Evolutionary conservation across 345 rosid genomes (phyloP).

Genomic region (Reutealis trisperma): DNA sequence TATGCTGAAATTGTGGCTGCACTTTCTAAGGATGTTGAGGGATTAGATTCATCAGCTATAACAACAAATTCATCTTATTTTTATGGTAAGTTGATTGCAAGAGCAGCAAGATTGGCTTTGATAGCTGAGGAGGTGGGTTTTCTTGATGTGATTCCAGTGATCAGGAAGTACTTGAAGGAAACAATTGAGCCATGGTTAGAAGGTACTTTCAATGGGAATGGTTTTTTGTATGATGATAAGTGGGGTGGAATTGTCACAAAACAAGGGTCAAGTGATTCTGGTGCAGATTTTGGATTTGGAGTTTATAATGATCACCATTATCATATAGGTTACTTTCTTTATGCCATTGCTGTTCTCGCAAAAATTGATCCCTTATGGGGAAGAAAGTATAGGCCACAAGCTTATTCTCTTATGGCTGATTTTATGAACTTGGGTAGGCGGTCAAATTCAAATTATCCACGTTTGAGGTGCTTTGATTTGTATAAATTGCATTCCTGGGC

Average conservation of each 20-base stretch:
- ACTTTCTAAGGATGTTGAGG: slow-evolving; percentile 64
- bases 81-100: slow-evolving; percentile 76
- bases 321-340: slow-evolving; percentile 87
- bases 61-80: slow-evolving; percentile 67
- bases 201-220: slow-evolving; percentile 70
- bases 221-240: slow-evolving; percentile 70
- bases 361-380: slow-evolving; percentile 92
- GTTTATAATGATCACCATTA: slow-evolving; percentile 78
- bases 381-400: slow-evolving; percentile 71
- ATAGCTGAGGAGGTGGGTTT: slow-evolving; percentile 78
- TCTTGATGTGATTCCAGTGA: slow-evolving; percentile 63
- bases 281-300: slow-evolving; percentile 90
- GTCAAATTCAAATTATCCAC: slow-evolving; percentile 56
- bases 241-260: slow-evolving; percentile 90
- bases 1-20: slow-evolving; percentile 61
- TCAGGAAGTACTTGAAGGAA: slow-evolving; percentile 67
- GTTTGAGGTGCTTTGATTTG: slow-evolving; percentile 85
- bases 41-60: slow-evolving; percentile 47
- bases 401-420: slow-evolving; percentile 80
- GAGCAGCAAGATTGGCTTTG: slow-evolving; percentile 88
- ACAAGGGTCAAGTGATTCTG: slow-evolving; percentile 61
- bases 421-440: slow-evolving; percentile 66
- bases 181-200: slow-evolving; percentile 86
- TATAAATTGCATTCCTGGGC: slow-evolving; percentile 98
- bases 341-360: slow-evolving; percentile 80